A percentile compares a stretch with the other conserved stretches of the same genome.
Conservation (phyloP, 169 alveolate species). For the Plasmodium cynomolgi region DNA sequence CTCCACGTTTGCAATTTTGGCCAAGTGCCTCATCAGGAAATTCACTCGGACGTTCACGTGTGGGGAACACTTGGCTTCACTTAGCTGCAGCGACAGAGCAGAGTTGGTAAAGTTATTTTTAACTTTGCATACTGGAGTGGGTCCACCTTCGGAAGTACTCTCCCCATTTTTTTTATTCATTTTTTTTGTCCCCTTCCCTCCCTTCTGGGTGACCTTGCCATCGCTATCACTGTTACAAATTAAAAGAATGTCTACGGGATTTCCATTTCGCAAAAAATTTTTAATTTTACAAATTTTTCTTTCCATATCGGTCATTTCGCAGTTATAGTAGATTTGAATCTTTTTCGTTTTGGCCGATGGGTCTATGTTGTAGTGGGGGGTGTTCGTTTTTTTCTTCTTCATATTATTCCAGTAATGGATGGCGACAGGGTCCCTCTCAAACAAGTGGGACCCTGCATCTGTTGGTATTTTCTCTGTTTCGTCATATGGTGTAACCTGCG, state of each 20-base stretch:
- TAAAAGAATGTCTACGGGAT: slow-evolving; percentile 61
- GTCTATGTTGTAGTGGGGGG: slow-evolving; percentile 23
- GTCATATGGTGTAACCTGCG: background rate
- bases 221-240: slow-evolving; percentile 3
- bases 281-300: slow-evolving; percentile 55
- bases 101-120: background rate
- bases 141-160: background rate
- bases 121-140: background rate
- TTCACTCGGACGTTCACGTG: slow-evolving; percentile 21
- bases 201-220: background rate
- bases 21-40: slow-evolving; percentile 37
- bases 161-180: background rate
- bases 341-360: slow-evolving; percentile 58
- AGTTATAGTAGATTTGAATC: slow-evolving; percentile 62
- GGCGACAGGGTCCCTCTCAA: background rate
- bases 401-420: background rate
- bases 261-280: slow-evolving; percentile 30
- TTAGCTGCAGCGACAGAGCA: background rate
- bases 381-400: background rate
- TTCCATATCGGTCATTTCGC: slow-evolving; percentile 54
- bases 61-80: slow-evolving; percentile 21
- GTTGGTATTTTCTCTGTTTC: background rate
- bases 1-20: slow-evolving; percentile 32
- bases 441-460: background rate
- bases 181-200: background rate